Evolutionary conservation across 805 yeast species (phyloP), one percentile per base, ranked within the genome.

Genomic region (Pichia nanzhaoensis): DNA sequence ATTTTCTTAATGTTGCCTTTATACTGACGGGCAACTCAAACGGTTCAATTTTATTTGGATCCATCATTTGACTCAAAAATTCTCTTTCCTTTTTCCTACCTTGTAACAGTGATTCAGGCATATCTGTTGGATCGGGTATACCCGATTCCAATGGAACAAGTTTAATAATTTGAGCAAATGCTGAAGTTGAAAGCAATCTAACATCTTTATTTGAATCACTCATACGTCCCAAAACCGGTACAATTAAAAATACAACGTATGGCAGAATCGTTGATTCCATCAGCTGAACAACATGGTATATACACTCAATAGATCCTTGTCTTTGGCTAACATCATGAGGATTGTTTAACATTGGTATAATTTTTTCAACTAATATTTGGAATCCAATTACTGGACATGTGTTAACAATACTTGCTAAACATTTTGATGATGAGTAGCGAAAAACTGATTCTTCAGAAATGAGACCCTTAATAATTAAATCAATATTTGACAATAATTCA

Each of bases 141-240:
- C 98, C 99, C 7, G 95, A 95, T 67, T 93, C 99, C 48, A 93
- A 73, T 5, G 99, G 99, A 18, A 93, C 98, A 51, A 93, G 69
- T 62, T 91, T 93, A 54, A 93, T 91, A 47, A 93, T 87, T 0
- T 95, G 82, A 0, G 99, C 99, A 73, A 93, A 93, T 0, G 99
- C 87, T 0, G 96, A 88, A 0, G 99, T 91, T 0, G 99, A 95
- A 44, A 95, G 66, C 16, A 84, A 73, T 56, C 99, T 77, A n/a
- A 90, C 82, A 59, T 87, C 96, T 42, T 73, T 74, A 58, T 91
- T 87, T 1, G 95, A 73, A 63, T 93, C 99, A 71, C 96, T 90
- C 99, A 93, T 93, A 58, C 99, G 76, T 37, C 99, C 99, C 54
- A 93, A 70, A 4, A 93, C 88, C 10, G 99, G 99, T 22, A 95